These are phyloP conservation scores for Dactylellina sp. DNA, from an alignment of 2,329 filamentous ascomycete genomes.

Conservation along the genomic window DNA sequence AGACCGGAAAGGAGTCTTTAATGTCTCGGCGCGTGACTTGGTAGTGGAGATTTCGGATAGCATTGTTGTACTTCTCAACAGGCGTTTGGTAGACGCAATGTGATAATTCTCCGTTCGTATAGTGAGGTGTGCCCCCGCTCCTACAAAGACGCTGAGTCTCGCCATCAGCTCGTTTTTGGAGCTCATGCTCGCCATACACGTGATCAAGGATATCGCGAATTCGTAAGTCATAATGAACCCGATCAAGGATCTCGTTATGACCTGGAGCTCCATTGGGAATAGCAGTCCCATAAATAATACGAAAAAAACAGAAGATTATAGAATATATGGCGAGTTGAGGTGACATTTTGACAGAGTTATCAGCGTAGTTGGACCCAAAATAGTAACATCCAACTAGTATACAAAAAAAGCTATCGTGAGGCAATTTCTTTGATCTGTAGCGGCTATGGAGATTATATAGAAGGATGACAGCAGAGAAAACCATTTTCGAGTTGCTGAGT, in stretches of 20 bases:
- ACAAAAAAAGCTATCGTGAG: too few relatives aligned
- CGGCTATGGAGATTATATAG: too few relatives aligned
- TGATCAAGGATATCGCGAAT: constrained; percentile 36
- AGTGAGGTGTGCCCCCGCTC: constrained; percentile 1
- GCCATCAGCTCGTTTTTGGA: constrained; percentile 17
- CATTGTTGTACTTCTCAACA: constrained; percentile 28
- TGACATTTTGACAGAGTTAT: too few relatives aligned
- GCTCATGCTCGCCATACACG: constrained; percentile 23
- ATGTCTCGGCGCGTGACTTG: constrained; percentile 14
- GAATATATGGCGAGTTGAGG: neutral
- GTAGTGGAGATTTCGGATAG: constrained; percentile 16
- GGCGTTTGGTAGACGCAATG: constrained; percentile 29
- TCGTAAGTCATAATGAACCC: constrained; percentile 20
- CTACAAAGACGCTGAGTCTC: constrained; percentile 1
- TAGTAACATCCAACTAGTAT: too few relatives aligned
- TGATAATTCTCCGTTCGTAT: constrained; percentile 8
- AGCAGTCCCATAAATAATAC: neutral
- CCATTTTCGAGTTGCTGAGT: too few relatives aligned
- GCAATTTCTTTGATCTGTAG: too few relatives aligned
- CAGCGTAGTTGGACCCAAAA: too few relatives aligned
- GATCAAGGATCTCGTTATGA: constrained; percentile 11
- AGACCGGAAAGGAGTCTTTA: neutral
- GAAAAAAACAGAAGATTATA: neutral
- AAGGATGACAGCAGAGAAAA: too few relatives aligned
- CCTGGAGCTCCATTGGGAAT: neutral